Conservation (phyloP, 2,329 filamentous ascomycete species). For the Herpotrichia juniperi region DNA sequence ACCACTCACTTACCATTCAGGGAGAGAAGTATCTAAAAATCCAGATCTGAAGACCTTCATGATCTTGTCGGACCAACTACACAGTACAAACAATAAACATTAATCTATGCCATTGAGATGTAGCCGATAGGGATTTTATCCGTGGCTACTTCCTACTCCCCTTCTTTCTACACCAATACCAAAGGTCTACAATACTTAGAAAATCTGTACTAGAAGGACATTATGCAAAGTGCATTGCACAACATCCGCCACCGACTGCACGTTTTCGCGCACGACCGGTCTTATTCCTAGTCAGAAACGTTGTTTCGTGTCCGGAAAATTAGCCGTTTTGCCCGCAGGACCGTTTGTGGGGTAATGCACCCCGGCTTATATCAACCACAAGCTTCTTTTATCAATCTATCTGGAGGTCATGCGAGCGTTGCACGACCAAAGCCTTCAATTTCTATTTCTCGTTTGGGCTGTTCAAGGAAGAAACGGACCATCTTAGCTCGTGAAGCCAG, state of each 20-base stretch:
- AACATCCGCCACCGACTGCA: not conserved
- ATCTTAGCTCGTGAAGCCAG: not conserved
- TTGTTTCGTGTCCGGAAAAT: slow-evolving; percentile 4
- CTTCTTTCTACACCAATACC: too few species aligned
- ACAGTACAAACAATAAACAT: too few species aligned
- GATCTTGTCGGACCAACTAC: too few species aligned
- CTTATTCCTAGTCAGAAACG: not conserved
- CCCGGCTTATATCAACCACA: slow-evolving; percentile 12
- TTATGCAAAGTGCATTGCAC: not conserved
- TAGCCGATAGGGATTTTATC: too few species aligned
- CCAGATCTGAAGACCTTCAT: too few species aligned
- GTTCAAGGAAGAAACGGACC: not conserved
- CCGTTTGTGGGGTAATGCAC: slow-evolving; percentile 15
- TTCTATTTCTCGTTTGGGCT: not conserved
- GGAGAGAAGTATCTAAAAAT: too few species aligned
- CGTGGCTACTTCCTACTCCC: too few species aligned
- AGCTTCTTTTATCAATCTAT: slow-evolving; percentile 19
- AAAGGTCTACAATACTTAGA: not conserved
- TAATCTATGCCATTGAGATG: too few species aligned
- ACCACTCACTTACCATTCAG: not conserved
- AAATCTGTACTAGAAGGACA: not conserved
- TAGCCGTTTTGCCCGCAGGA: slow-evolving; percentile 11
- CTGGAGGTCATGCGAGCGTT: slow-evolving; percentile 7
- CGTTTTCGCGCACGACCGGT: not conserved
- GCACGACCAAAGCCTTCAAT: not conserved